These are phyloP conservation scores for Saccharomycopsis sp. DNA, from an alignment of 805 yeast species.

Conservation along the genomic window DNA sequence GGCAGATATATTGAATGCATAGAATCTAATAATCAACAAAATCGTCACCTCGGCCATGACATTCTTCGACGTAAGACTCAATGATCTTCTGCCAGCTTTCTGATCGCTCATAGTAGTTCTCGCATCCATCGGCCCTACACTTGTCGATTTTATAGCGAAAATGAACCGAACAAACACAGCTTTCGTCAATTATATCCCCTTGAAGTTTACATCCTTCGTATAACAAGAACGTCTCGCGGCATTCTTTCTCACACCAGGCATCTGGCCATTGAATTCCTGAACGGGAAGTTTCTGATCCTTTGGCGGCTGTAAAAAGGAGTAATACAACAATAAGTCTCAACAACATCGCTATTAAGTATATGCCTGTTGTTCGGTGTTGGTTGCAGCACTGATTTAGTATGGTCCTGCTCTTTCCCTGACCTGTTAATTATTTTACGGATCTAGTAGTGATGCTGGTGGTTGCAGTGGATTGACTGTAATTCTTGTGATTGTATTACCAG, in stretches of 20 bases:
- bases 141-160: constrained; percentile 21
- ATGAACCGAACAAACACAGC: constrained; percentile 21
- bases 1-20: too few relatives aligned
- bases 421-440: too few relatives aligned
- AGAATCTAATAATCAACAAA: constrained; percentile 19
- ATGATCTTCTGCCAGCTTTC: constrained; percentile 17
- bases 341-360: background rate
- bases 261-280: constrained; percentile 20
- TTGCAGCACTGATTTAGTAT: too few relatives aligned
- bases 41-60: constrained; percentile 19
- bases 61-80: constrained; percentile 18
- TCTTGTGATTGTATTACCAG: too few relatives aligned
- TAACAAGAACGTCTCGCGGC: constrained; percentile 18
- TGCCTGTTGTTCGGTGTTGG: background rate
- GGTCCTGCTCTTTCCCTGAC: too few relatives aligned
- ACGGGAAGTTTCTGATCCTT: too few relatives aligned
- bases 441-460: too few relatives aligned
- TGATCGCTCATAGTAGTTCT: constrained; percentile 8
- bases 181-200: constrained; percentile 19
- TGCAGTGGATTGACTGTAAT: too few relatives aligned
- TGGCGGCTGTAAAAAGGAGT: too few relatives aligned
- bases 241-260: constrained; percentile 21
- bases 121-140: constrained; percentile 22
- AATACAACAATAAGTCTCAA: too few relatives aligned
- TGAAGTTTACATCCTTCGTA: constrained; percentile 21